Conservation (phyloP, 2,329 filamentous ascomycete species). For the Aspergillus ustus region DNA sequence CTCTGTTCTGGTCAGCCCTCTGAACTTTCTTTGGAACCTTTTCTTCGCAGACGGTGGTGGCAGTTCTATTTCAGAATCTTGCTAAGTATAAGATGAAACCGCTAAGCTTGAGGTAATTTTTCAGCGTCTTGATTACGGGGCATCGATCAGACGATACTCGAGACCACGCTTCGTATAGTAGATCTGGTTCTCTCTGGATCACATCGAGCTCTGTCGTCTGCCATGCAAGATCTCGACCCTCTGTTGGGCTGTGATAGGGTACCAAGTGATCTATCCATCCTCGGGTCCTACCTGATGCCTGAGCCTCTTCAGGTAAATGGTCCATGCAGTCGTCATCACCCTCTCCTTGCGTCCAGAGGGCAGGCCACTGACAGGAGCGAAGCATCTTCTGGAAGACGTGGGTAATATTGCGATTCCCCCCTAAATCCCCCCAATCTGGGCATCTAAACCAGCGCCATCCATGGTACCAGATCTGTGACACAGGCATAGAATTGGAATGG, state of each 20-base stretch:
- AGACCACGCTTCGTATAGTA: not conserved
- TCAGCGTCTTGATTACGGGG: conserved; percentile 11
- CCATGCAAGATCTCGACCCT: not conserved
- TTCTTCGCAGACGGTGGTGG: not conserved
- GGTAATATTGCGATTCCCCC: conserved; percentile 9
- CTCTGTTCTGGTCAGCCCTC: not conserved
- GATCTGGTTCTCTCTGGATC: not conserved
- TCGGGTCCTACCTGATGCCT: not conserved
- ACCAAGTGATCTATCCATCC: not conserved
- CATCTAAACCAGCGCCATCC: conserved; percentile 19
- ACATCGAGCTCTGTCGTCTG: not conserved
- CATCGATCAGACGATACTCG: not conserved
- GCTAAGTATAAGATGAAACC: conserved; percentile 18
- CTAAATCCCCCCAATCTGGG: conserved; percentile 17
- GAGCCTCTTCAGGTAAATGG: not conserved
- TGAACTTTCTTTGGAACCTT: not conserved
- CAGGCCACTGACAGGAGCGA: not conserved
- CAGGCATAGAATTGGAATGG: conserved; percentile 10
- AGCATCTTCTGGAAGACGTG: not conserved
- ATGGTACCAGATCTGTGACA: conserved; percentile 27
- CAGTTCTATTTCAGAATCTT: not conserved
- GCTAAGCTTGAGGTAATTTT: conserved; percentile 13
- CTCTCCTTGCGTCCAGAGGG: not conserved
- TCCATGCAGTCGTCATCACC: not conserved
- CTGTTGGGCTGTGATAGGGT: not conserved